phyloP scores from a whole-genome alignment of 169 alveolate species.

The Plasmodium adleri region DNA sequence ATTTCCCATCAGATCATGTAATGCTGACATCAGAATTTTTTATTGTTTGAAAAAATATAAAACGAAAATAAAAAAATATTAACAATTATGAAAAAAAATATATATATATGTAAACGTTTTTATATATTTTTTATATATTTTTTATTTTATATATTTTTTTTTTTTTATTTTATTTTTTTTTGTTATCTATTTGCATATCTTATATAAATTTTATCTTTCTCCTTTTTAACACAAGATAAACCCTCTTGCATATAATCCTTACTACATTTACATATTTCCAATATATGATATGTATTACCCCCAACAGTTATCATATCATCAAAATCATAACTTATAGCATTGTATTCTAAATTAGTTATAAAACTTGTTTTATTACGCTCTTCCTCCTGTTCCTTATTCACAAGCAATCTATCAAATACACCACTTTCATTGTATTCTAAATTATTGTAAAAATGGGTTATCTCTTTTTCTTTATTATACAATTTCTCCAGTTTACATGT shows the following conservation, averaged over 20 bases:
- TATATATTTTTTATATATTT: no score
- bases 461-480: neutral
- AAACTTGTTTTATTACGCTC: neutral
- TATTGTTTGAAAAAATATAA: constrained; percentile 20
- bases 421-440: neutral
- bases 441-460: neutral
- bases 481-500: neutral
- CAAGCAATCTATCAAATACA: neutral
- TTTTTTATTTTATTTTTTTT: no score
- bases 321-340: neutral
- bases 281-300: neutral
- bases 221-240: neutral
- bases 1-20: constrained; percentile 38
- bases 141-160: no score
- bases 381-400: neutral
- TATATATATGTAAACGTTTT: no score
- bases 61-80: no score
- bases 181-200: no score
- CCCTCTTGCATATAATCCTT: neutral
- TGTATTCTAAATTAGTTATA: neutral
- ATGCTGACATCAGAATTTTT: constrained; percentile 33
- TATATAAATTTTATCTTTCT: neutral
- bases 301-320: neutral
- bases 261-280: neutral
- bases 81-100: no score